Base-by-base conservation (phyloP, 202 grass and related monocot genomes). In the Bolboschoenoplectus hybrid region DNA sequence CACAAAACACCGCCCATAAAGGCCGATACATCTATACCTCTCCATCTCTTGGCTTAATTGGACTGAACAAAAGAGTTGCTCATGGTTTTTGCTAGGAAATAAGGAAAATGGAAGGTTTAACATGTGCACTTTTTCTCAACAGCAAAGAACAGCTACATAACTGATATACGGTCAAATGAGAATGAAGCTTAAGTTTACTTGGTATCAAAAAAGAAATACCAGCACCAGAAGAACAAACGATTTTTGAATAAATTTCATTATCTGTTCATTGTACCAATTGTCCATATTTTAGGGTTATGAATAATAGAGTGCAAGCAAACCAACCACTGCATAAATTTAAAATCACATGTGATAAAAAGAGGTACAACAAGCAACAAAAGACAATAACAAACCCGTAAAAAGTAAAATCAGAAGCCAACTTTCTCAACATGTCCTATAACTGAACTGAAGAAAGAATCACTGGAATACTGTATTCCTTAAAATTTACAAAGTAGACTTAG, bases 381-480 rank as follows among this genome's bases (percentile, higher is more conserved):
- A 80, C 13, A 20, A 41, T 55, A 57, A 43, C 12, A 80, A 7
- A 43, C 17, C 34, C 7, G 14, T 60, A 65, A 66, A 47, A 65
- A 47, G 80, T 82, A 47, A 51, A 82, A 64, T 66, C 26, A 61
- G 7, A 82, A 34, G 32, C 14, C 63, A 71, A 71, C 4, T 84
- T 84, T 84, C 65, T 84, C 82, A 84, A 84, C 80, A 45, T 67
- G 82, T 84, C 82, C 64, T 84, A 84, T 84, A 70, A 82, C 62
- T 47, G 45, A 68, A 55, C 43, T 52, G 34, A 40, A 65, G 65
- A 63, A 38, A 84, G 47, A 82, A 32, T 66, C 82, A 84, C 82
- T 43, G 41, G 66, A 84, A 71, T 11, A 53, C 34, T 69, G 63
- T 84, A 56, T 71, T 71, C 41, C 64, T 60, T 79, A 58, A 61